These are phyloP conservation scores for Talaromyces atroroseus DNA, from an alignment of 2,329 filamentous ascomycete genomes.

Conservation along the genomic window DNA sequence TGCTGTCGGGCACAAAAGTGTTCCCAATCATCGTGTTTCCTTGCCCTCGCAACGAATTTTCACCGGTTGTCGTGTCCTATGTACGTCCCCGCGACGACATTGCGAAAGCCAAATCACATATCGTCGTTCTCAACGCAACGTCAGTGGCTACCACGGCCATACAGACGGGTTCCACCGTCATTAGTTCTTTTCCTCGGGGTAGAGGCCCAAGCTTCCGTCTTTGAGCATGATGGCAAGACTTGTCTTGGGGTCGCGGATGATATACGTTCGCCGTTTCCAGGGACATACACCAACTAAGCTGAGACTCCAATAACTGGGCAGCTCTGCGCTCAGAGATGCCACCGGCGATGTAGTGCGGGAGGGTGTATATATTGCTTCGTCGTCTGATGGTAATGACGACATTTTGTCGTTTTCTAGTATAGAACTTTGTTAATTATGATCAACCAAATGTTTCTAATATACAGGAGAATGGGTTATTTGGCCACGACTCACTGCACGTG, in stretches of 20 bases:
- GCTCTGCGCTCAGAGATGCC: too few relatives aligned
- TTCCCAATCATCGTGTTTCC: neutral
- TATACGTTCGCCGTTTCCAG: neutral
- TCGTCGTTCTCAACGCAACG: neutral
- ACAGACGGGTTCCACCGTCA: too few relatives aligned
- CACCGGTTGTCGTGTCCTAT: slow-evolving; percentile 2
- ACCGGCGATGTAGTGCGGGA: too few relatives aligned
- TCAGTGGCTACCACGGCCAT: neutral
- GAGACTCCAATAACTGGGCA: too few relatives aligned
- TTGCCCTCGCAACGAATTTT: neutral
- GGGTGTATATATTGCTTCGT: too few relatives aligned
- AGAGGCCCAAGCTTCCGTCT: neutral
- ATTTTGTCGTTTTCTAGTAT: too few relatives aligned
- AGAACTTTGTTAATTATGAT: too few relatives aligned
- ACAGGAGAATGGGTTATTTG: too few relatives aligned
- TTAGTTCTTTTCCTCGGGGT: neutral
- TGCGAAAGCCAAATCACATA: neutral
- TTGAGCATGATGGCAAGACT: neutral
- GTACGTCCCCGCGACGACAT: neutral
- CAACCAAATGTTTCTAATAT: too few relatives aligned
- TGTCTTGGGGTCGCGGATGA: neutral
- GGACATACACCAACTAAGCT: neutral
- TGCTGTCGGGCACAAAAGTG: neutral
- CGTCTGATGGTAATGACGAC: too few relatives aligned
- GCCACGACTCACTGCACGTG: too few relatives aligned